Conservation (phyloP, 2,329 filamentous ascomycete genomes). For the Fusarium floridanum region DNA sequence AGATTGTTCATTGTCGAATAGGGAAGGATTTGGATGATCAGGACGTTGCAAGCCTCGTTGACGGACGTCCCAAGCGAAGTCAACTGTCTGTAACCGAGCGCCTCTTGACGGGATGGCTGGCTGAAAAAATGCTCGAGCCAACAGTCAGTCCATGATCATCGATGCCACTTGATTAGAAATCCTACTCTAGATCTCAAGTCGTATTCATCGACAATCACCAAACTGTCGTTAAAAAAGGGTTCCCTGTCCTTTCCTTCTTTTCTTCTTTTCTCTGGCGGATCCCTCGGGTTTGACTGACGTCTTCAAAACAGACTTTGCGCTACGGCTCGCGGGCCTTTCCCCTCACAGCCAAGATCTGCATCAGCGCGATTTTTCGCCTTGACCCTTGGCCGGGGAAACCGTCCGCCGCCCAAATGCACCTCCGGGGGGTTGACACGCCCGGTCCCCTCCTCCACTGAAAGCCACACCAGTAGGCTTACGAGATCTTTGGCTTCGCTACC, state of each 20-base stretch:
- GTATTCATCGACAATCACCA: neutral
- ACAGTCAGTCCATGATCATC: neutral
- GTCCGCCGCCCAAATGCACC: conserved; percentile 4
- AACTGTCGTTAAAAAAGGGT: neutral
- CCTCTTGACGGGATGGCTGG: conserved; percentile 14
- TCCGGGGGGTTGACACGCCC: conserved; percentile 16
- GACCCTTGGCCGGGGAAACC: neutral
- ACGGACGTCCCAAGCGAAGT: neutral
- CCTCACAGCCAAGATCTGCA: conserved; percentile 16
- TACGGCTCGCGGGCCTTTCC: conserved; percentile 10
- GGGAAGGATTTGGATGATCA: conserved; percentile 7
- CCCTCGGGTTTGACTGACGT: conserved; percentile 2
- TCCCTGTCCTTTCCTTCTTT: neutral
- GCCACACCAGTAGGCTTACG: neutral
- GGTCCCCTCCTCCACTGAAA: conserved; percentile 1
- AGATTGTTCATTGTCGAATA: conserved; percentile 9
- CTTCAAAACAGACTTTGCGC: conserved; percentile 16
- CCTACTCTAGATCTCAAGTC: conserved; percentile 2
- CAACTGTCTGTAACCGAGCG: neutral
- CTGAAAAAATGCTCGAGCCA: conserved; percentile 5
- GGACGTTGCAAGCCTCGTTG: neutral
- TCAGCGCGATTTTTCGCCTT: conserved; percentile 26
- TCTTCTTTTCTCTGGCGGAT: neutral
- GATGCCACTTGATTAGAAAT: neutral
- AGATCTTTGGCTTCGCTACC: neutral